Evolutionary conservation across 2,329 filamentous ascomycete species (phyloP).

Genomic region (Pseudonectria buxi): DNA sequence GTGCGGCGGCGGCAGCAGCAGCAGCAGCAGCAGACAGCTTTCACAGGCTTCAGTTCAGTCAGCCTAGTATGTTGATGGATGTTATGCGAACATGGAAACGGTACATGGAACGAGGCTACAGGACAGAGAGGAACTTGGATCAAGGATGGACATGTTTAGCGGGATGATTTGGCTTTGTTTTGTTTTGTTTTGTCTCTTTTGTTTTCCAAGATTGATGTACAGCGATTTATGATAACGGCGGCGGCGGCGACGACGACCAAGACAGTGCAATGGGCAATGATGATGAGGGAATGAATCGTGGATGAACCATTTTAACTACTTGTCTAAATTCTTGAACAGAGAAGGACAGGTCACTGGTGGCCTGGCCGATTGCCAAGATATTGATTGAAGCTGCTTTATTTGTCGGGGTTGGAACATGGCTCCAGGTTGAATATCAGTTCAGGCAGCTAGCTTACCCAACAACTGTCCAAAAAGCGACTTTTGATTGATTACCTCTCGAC

Average conservation of each 20-base stretch:
- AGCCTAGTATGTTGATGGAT: neutral
- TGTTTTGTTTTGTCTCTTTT: constrained; percentile 7
- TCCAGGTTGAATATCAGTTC: no score
- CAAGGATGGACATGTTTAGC: no score
- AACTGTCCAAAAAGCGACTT: no score
- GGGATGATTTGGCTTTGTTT: no score
- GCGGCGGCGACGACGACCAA: constrained; percentile 11
- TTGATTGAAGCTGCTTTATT: neutral
- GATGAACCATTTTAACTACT: constrained; percentile 19
- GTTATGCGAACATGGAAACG: neutral
- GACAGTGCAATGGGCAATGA: constrained; percentile 21
- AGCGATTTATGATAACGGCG: constrained; percentile 5
- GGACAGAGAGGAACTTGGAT: no score
- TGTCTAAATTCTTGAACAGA: constrained; percentile 18
- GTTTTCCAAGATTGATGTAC: constrained; percentile 1
- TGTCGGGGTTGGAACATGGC: no score
- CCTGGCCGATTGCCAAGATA: constrained; percentile 12
- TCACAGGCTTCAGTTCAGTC: constrained; percentile 1
- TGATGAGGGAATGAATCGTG: constrained; percentile 21
- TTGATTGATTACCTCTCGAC: no score
- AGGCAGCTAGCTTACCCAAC: no score
- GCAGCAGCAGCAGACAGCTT: neutral
- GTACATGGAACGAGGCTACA: no score
- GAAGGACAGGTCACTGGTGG: constrained; percentile 16
- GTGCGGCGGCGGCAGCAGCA: neutral